A percentile compares a stretch with the other conserved stretches of the same genome.
Evolutionary conservation across 2,329 filamentous ascomycete species (phyloP).

Genomic region (Arthrinium phaeospermum): DNA sequence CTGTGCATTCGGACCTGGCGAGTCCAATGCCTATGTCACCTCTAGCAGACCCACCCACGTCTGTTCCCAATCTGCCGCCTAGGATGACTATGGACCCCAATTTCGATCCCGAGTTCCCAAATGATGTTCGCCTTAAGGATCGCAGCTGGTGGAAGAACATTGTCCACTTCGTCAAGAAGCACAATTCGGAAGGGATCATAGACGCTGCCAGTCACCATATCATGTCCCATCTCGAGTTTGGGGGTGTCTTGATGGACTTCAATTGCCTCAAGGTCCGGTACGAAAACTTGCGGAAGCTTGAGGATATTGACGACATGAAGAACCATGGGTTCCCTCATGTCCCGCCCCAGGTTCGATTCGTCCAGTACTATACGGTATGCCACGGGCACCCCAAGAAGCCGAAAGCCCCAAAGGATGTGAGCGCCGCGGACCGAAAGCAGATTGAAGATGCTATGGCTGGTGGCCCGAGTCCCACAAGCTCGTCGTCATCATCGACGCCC

Average conservation of each 20-base stretch:
- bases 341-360: conserved; percentile 70
- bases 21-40: conserved; percentile 27
- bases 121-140: conserved; percentile 73
- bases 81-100: conserved; percentile 58
- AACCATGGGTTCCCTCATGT: conserved; percentile 40
- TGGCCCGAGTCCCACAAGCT: not conserved
- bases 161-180: conserved; percentile 81
- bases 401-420: conserved; percentile 35
- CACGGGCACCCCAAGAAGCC: conserved; percentile 69
- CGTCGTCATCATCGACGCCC: not conserved
- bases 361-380: conserved; percentile 91
- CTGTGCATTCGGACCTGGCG: conserved; percentile 33
- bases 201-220: conserved; percentile 76
- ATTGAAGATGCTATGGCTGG: not conserved
- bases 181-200: conserved; percentile 71
- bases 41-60: conserved; percentile 21
- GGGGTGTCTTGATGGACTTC: conserved; percentile 79
- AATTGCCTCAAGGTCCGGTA: conserved; percentile 73
- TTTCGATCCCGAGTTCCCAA: conserved; percentile 77
- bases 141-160: conserved; percentile 72
- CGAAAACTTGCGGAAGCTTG: conserved; percentile 69
- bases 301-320: conserved; percentile 68
- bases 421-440: conserved; percentile 13
- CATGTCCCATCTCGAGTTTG: conserved; percentile 83
- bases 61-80: conserved; percentile 24